Base-by-base conservation (phyloP, 2,329 filamentous ascomycete genomes). In the Cercospora sesami region DNA sequence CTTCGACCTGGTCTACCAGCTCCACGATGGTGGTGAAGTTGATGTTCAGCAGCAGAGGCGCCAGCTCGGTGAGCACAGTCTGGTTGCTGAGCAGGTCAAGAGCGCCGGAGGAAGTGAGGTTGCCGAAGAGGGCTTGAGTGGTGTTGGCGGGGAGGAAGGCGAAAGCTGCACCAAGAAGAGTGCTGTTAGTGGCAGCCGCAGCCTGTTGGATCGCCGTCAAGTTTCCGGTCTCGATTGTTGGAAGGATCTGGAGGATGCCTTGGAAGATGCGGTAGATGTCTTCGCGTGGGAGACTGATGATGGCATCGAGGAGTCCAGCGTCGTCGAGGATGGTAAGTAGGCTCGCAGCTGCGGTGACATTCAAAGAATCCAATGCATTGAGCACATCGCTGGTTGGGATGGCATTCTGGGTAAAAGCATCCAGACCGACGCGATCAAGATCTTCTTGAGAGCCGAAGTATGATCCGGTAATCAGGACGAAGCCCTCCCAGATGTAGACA, bases 401-500 rank as follows among this genome's bases (percentile, higher is more conserved):
- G 6, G 68, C 68, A 3, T 68, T 31, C 10, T 60, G 36, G 16
- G 60, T 64, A 4, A 65, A 12, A 3, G 26, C 26, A 9, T 16
- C 42, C 12, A 71, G 51, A 2, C 63, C 64, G 12, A 73, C 62
- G 18, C 65, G 21, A 14, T 59, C 48, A 64, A 69, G 71, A n/a
- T 72, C 68, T 23, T 53, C 65, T 36, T 70, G n/a, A 10, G 72
- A 55, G 8, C 68, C 67, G 36, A 64, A 66, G 65, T 65, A 69
- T 9, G 62, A 64, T 64, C 72, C 71, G 39, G 59, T 67, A 33
- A 72, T 63, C 10, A 68, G 33, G 4, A 68, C 42, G 26, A 68
- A 69, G 45, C 65, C 66, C 30, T 69, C 66, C 9, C 66, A 69
- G 62, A 71, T 66, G 55, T 69, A 72, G 51, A 64, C 66, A 12